Base-by-base conservation (phyloP, 176 grass and related monocot genomes). In the Oryza meyeriana region DNA sequence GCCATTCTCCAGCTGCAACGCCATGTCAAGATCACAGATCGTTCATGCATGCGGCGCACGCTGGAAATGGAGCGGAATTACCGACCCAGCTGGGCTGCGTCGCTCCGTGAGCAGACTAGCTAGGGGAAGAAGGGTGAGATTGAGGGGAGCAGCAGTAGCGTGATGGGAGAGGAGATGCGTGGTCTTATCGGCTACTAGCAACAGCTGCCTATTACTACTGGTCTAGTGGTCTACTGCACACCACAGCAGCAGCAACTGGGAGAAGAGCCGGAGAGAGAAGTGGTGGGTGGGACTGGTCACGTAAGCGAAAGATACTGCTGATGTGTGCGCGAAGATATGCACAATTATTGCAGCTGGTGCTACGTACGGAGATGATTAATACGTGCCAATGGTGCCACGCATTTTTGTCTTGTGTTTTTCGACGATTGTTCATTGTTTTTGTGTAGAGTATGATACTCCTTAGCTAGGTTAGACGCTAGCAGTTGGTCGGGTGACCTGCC, bases 1-100 rank as follows among this genome's bases (percentile, higher is more conserved):
- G 64, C 81, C 81, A 38, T 77, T 81, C 64, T 87, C 85, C 85
- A 91, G 48, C 40, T 66, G 85, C 65, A 77, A 11, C 33, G 85
- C 81, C 89, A 87, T 87, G 76, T 71, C 69, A 25, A 72, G 71
- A 18, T 83, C 75, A 26, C 80, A 38, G 0, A 72, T 73, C 75
- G 22, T 55, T 76, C 86, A 52, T 62, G 57, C 86, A 52, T 62
- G 57, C 69, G 28, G 18, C 30, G 6, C 24, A n/a, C 8, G 52
- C 7, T 50, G 52, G 55, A 59, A 25, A 59, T 25, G 55, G n/a
- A n/a, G n/a, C n/a, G 9, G n/a, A 59, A n/a, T 55, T 55, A 55
- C 20, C 20, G 50, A 55, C 18, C 20, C 50, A 20, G 7, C 50
- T 9, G 31, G 61, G 4, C 10, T 11, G 59, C 8, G 0, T 17